A percentile compares a stretch with the other conserved stretches of the same genome.
phyloP scores from a whole-genome alignment of 2,329 filamentous ascomycete species.

The Beauveria pseudobassiana region DNA sequence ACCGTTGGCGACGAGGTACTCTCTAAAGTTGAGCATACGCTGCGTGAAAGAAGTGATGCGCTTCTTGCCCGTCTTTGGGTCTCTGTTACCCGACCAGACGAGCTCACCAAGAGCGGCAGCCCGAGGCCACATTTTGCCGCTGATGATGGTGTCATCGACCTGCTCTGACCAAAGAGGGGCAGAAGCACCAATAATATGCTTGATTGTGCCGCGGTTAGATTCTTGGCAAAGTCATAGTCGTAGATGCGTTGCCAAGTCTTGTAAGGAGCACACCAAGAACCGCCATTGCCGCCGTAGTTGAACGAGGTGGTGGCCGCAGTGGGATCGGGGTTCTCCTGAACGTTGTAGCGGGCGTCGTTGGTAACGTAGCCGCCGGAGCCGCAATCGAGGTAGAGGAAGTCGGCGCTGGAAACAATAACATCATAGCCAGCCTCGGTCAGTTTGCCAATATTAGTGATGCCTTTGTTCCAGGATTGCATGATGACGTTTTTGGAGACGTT shows the following conservation, averaged over 20 bases:
- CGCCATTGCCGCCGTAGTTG: constrained; percentile 46
- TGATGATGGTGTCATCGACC: constrained; percentile 44
- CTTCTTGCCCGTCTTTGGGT: constrained; percentile 23
- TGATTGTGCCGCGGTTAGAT: constrained; percentile 37
- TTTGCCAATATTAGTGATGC: constrained; percentile 42
- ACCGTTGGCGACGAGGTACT: constrained; percentile 9
- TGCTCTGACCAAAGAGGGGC: constrained; percentile 48
- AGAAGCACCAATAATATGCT: constrained; percentile 43
- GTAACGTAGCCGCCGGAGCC: constrained; percentile 45
- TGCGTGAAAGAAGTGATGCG: constrained; percentile 6
- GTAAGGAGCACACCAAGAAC: constrained; percentile 52
- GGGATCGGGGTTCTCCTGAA: constrained; percentile 41
- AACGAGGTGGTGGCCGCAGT: constrained; percentile 32
- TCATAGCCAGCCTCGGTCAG: constrained; percentile 43
- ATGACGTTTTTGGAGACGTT: constrained; percentile 42
- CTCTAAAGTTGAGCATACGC: constrained; percentile 9
- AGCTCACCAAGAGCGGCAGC: constrained; percentile 49
- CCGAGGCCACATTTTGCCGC: constrained; percentile 46
- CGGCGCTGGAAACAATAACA: constrained; percentile 47
- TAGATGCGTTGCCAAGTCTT: constrained; percentile 56
- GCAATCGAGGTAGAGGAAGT: constrained; percentile 51
- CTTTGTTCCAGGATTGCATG: constrained; percentile 49
- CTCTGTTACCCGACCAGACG: constrained; percentile 47
- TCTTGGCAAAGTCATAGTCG: constrained; percentile 46
- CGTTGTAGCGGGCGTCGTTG: constrained; percentile 50